Evolutionary conservation across 106 monocot species (phyloP).

Genomic region (Xerophyta viscosa): DNA sequence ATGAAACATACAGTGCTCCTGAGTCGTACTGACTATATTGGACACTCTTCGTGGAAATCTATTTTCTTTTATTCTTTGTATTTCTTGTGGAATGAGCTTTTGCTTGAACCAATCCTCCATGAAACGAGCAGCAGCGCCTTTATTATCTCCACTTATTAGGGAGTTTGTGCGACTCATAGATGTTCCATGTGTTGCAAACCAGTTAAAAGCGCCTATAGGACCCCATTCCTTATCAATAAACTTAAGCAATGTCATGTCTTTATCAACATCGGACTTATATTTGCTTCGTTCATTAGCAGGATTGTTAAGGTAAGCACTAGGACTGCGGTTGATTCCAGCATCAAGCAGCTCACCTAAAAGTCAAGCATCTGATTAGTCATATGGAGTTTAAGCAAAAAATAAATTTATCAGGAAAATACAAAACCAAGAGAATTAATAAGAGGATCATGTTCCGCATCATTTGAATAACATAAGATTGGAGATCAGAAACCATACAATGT

Average conservation of each 20-base stretch:
- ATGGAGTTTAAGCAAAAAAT: too few relatives aligned
- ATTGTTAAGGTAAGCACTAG: constrained; percentile 24
- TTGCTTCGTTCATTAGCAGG: constrained; percentile 13
- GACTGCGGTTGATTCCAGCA: constrained; percentile 28
- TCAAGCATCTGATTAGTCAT: not conserved
- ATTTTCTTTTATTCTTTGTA: not conserved
- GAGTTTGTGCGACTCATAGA: constrained; percentile 21
- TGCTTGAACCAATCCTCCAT: constrained; percentile 21
- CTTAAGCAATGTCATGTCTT: constrained; percentile 24
- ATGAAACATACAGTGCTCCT: not conserved
- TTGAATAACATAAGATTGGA: too few relatives aligned
- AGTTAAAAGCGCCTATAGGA: constrained; percentile 18
- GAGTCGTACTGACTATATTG: not conserved
- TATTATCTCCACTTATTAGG: constrained; percentile 28
- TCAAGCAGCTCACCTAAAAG: constrained; percentile 14
- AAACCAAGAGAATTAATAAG: too few relatives aligned
- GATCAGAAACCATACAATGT: too few relatives aligned
- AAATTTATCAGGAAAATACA: too few relatives aligned
- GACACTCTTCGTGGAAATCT: constrained; percentile 7
- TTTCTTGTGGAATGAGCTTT: constrained; percentile 1
- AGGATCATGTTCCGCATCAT: too few relatives aligned
- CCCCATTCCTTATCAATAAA: constrained; percentile 12
- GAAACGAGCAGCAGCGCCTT: constrained; percentile 24
- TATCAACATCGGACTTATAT: constrained; percentile 20
- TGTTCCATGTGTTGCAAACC: constrained; percentile 36